Conservation (phyloP, 106 monocot species). For the Dioscorea zingiberensis region DNA sequence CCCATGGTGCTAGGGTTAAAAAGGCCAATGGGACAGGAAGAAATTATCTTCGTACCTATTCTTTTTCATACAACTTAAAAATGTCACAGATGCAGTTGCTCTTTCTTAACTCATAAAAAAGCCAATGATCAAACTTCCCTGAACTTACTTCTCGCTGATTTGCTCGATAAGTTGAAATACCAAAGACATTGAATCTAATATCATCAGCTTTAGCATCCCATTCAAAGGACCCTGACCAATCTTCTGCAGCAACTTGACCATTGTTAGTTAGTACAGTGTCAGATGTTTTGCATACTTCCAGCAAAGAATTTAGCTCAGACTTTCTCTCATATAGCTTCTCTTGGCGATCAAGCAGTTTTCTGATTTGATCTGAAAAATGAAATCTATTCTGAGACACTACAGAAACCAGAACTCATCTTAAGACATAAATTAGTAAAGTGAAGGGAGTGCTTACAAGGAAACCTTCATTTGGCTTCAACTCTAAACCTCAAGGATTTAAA, state of each 20-base stretch:
- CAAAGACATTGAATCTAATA: slow-evolving; percentile 80
- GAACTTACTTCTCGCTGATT: slow-evolving; percentile 88
- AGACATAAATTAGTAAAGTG: too few species aligned
- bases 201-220: slow-evolving; percentile 88
- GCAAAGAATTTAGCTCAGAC: slow-evolving; percentile 58
- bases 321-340: slow-evolving; percentile 62
- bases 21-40: too few species aligned
- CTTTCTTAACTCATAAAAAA: too few species aligned
- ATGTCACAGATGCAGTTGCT: too few species aligned
- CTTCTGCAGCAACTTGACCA: slow-evolving; percentile 17
- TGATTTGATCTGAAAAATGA: slow-evolving; percentile 64
- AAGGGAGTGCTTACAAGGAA: too few species aligned
- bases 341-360: slow-evolving; percentile 72
- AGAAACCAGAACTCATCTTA: too few species aligned
- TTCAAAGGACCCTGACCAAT: slow-evolving; percentile 85
- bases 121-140: too few species aligned
- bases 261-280: slow-evolving; percentile 13
- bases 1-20: too few species aligned
- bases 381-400: background rate
- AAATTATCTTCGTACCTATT: too few species aligned
- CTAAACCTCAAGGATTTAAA: too few species aligned
- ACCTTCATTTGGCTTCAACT: too few species aligned
- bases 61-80: too few species aligned
- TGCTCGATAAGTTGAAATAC: slow-evolving; percentile 74
- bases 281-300: slow-evolving; percentile 47